Percentiles rank a stretch among this genome's conserved stretches.
These are phyloP conservation scores for Glonium stellatum DNA, from an alignment of 495 filamentous ascomycete species.

Conservation along the genomic window DNA sequence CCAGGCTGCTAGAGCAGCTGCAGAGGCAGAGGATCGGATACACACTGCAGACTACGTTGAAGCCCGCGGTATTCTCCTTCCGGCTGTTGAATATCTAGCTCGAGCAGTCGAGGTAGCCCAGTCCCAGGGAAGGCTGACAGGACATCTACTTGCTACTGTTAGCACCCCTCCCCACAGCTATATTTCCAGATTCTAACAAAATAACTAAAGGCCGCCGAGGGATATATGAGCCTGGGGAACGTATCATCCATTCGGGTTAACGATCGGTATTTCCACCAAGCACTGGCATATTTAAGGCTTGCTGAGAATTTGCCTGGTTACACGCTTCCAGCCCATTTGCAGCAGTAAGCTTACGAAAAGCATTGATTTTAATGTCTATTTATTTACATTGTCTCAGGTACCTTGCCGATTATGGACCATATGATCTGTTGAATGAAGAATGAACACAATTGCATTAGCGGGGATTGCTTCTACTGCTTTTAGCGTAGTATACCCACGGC, in stretches of 20 bases:
- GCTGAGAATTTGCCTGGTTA: constrained; percentile 39
- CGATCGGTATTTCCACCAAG: constrained; percentile 41
- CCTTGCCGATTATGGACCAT: constrained; percentile 40
- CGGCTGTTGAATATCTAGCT: constrained; percentile 44
- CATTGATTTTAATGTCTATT: not conserved
- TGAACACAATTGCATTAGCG: not conserved
- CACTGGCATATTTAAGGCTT: constrained; percentile 41
- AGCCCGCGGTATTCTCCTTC: constrained; percentile 42
- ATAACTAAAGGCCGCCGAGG: constrained; percentile 42
- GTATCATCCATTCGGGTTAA: constrained; percentile 41
- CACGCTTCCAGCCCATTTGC: constrained; percentile 39
- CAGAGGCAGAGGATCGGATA: constrained; percentile 37
- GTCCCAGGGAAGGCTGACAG: constrained; percentile 34
- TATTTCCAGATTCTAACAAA: not conserved
- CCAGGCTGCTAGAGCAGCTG: constrained; percentile 12
- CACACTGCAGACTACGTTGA: constrained; percentile 44
- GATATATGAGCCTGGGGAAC: constrained; percentile 49
- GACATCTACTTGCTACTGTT: constrained; percentile 41
- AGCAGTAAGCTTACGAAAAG: constrained; percentile 33
- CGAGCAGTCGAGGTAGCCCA: constrained; percentile 40
- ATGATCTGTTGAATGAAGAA: constrained; percentile 9
- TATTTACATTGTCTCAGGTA: constrained; percentile 27
- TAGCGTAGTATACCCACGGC: not conserved
- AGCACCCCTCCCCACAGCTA: not conserved
- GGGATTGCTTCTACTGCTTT: not conserved